Conservation (phyloP, 1,284 basidiomycete species). For the Abortiporus biennis region DNA sequence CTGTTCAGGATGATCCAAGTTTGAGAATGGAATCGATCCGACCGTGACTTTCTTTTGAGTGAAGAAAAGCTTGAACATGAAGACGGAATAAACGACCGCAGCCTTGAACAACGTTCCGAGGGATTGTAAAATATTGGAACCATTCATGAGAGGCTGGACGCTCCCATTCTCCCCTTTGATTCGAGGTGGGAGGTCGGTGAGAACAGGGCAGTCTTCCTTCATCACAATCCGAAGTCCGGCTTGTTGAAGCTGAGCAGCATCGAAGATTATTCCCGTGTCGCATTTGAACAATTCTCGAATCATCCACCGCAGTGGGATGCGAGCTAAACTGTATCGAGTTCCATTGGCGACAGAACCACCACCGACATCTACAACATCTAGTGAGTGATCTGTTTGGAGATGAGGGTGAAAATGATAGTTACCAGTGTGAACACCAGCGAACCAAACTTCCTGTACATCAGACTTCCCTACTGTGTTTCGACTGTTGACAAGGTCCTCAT, state of each 20-base stretch:
- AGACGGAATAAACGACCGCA: background rate
- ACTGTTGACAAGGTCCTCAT: constrained; percentile 6
- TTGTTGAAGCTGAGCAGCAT: constrained; percentile 13
- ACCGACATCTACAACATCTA: constrained; percentile 25
- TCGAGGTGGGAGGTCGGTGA: constrained; percentile 1
- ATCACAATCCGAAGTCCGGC: constrained; percentile 8
- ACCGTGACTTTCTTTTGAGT: background rate
- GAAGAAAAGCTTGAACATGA: background rate
- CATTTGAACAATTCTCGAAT: constrained; percentile 33
- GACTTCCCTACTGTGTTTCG: constrained; percentile 3
- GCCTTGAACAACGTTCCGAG: background rate
- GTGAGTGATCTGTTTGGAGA: constrained; percentile 1
- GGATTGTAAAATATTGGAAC: background rate
- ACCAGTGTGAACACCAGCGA: constrained; percentile 16
- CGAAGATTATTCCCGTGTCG: constrained; percentile 32
- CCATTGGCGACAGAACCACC: constrained; percentile 33
- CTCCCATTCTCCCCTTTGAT: background rate
- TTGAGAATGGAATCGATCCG: background rate
- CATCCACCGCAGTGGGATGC: constrained; percentile 45
- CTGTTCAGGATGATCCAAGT: constrained; percentile 2
- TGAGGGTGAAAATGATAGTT: constrained; percentile 6
- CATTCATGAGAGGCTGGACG: background rate
- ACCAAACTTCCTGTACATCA: constrained; percentile 25
- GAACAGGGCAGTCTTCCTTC: background rate
- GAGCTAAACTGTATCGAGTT: constrained; percentile 27